phyloP scores from a whole-genome alignment of 108 stramenopile genomes.

The Nitzschia sp. region DNA sequence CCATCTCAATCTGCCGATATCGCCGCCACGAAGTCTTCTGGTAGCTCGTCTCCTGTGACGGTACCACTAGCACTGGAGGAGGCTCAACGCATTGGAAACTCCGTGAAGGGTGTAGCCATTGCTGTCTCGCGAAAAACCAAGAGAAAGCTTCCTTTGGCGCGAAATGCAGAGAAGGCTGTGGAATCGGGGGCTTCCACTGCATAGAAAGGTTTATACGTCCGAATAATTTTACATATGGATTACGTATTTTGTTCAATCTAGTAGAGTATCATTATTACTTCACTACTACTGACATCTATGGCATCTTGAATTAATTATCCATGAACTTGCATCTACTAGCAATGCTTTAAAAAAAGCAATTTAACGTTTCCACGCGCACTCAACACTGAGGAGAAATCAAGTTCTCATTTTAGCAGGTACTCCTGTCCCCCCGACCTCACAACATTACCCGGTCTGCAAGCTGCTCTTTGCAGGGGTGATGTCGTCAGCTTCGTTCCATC shows the following conservation, averaged over 20 bases:
- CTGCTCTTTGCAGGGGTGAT: slow-evolving; percentile 60
- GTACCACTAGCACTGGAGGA: slow-evolving; percentile 2
- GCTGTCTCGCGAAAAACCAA: slow-evolving; percentile 37
- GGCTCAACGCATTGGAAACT: slow-evolving; percentile 24
- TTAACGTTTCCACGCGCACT: too few species aligned
- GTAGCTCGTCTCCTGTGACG: background rate
- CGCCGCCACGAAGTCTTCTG: background rate
- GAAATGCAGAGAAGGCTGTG: background rate
- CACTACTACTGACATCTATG: too few species aligned
- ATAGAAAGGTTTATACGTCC: too few species aligned
- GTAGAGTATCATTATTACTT: too few species aligned
- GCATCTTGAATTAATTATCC: too few species aligned
- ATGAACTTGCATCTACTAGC: too few species aligned
- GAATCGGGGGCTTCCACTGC: background rate
- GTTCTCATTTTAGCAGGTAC: background rate
- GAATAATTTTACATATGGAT: too few species aligned
- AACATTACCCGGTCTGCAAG: background rate
- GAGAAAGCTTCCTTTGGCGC: slow-evolving; percentile 33
- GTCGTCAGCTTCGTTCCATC: slow-evolving; percentile 84
- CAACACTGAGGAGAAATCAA: too few species aligned
- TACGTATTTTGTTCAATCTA: too few species aligned
- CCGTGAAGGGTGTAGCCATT: slow-evolving; percentile 32
- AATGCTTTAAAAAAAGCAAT: too few species aligned
- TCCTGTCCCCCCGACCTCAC: background rate
- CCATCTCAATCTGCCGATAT: background rate